Evolutionary conservation across 768 basidiomycete genomes (phyloP).

Genomic region (Podaxis sp.): DNA sequence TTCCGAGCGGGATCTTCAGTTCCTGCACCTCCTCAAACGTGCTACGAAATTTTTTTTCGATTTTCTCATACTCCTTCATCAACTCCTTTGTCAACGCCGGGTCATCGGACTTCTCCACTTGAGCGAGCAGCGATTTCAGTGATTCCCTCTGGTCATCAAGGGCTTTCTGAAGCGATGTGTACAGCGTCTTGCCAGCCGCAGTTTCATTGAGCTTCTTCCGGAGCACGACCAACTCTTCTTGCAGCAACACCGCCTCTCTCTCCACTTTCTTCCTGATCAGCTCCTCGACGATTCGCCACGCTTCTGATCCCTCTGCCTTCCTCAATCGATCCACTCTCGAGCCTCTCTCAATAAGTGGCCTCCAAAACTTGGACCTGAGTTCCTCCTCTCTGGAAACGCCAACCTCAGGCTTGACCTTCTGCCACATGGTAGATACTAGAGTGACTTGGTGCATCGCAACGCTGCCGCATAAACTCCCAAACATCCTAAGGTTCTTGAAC

Average conservation of each 20-base stretch:
- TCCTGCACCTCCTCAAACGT: conserved; percentile 5
- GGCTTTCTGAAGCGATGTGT: conserved; percentile 23
- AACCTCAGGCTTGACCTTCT: conserved; percentile 20
- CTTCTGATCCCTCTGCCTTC: conserved; percentile 18
- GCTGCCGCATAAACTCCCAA: conserved; percentile 26
- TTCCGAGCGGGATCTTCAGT: conserved; percentile 3
- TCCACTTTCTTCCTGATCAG: conserved; percentile 16
- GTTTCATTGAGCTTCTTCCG: conserved; percentile 27
- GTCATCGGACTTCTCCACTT: conserved; percentile 10
- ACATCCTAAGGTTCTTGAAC: conserved; percentile 30
- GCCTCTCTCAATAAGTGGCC: conserved; percentile 24
- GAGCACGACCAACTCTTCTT: conserved; percentile 31
- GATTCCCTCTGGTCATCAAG: conserved; percentile 24
- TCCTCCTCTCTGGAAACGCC: conserved; percentile 27
- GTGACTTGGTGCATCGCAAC: conserved; percentile 27
- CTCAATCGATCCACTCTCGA: conserved; percentile 24
- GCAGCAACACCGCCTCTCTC: conserved; percentile 23
- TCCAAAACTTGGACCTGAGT: conserved; percentile 29
- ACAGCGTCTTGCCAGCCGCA: conserved; percentile 27
- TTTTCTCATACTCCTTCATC: conserved; percentile 2
- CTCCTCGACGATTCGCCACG: conserved; percentile 26
- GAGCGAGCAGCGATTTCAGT: background rate
- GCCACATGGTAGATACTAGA: conserved; percentile 39
- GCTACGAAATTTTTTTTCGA: conserved; percentile 5
- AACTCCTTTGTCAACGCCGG: conserved; percentile 1